Evolutionary conservation across 2,329 filamentous ascomycete species (phyloP).

Genomic region (Uncinocarpus reesii): DNA sequence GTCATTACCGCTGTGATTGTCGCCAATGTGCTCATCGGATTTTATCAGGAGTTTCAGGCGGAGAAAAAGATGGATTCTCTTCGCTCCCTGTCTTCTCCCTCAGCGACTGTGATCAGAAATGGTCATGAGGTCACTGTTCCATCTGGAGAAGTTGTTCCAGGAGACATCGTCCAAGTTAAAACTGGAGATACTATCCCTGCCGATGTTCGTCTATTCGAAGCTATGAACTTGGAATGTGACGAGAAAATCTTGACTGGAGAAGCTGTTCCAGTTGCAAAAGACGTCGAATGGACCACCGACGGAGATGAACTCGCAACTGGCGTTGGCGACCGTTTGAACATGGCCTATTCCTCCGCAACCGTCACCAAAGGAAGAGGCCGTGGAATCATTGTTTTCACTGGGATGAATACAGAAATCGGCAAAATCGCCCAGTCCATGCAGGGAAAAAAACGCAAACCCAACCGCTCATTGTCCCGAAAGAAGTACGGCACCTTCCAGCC

Average conservation of each 20-base stretch:
- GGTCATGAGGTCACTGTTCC: constrained; percentile 44
- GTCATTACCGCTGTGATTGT: constrained; percentile 51
- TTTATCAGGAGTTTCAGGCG: constrained; percentile 50
- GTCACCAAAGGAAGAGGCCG: constrained; percentile 50
- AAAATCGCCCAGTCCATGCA: constrained; percentile 50
- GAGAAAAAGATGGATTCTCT: constrained; percentile 52
- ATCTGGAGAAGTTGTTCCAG: constrained; percentile 50
- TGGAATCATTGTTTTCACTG: constrained; percentile 50
- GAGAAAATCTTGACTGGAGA: constrained; percentile 54
- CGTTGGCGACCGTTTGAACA: constrained; percentile 50
- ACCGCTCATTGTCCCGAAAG: constrained; percentile 36
- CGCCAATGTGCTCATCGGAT: constrained; percentile 48
- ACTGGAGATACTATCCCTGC: constrained; percentile 51
- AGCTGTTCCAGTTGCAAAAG: constrained; percentile 50
- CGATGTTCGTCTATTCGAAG: constrained; percentile 45
- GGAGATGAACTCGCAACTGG: constrained; percentile 29
- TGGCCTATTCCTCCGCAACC: constrained; percentile 51
- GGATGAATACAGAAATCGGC: constrained; percentile 53
- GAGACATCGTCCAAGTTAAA: constrained; percentile 44
- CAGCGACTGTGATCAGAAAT: constrained; percentile 47
- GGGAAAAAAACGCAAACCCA: constrained; percentile 37
- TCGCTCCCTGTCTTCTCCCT: constrained; percentile 46
- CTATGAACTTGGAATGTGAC: constrained; percentile 65
- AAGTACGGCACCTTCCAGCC: constrained; percentile 39
- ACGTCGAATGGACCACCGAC: constrained; percentile 27